Percentiles rank a stretch among this genome's conserved stretches.
These are phyloP conservation scores for Nothomitra cinnamomea DNA, from an alignment of 2,329 filamentous ascomycete species.

Conservation along the genomic window DNA sequence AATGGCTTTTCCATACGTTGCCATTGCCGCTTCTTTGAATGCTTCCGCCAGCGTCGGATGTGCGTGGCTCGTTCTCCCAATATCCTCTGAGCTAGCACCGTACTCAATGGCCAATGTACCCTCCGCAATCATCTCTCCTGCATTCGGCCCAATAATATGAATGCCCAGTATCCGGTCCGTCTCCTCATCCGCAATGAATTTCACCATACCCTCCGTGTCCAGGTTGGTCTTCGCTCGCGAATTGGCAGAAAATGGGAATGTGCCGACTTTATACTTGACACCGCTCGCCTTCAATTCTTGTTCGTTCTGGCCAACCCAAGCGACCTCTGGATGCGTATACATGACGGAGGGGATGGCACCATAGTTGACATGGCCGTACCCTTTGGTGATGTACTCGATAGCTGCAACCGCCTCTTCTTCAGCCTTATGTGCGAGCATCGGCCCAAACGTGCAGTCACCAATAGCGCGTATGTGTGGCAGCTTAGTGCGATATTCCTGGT, in stretches of 20 bases:
- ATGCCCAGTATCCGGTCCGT: slow-evolving; percentile 90
- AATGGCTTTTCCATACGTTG: slow-evolving; percentile 86
- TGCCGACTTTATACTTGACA: slow-evolving; percentile 82
- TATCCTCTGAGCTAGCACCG: slow-evolving; percentile 86
- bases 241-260: slow-evolving; percentile 96
- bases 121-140: slow-evolving; percentile 99
- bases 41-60: slow-evolving; percentile 93
- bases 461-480: slow-evolving; percentile 92
- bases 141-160: slow-evolving; percentile 91
- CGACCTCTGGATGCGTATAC: slow-evolving; percentile 98
- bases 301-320: slow-evolving; percentile 97
- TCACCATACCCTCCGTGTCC: slow-evolving; percentile 88
- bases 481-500: slow-evolving; percentile 98
- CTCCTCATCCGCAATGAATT: slow-evolving; percentile 91
- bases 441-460: slow-evolving; percentile 90
- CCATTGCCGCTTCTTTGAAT: slow-evolving; percentile 99
- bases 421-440: slow-evolving; percentile 98
- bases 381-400: slow-evolving; percentile 95
- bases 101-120: slow-evolving; percentile 91
- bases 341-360: slow-evolving; percentile 94
- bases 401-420: slow-evolving; percentile 94
- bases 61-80: slow-evolving; percentile 86
- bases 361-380: slow-evolving; percentile 98
- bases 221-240: slow-evolving; percentile 97
- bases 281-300: slow-evolving; percentile 82